phyloP scores from a whole-genome alignment of 2,329 filamentous ascomycete species.

The Paecilomyces sp. region DNA sequence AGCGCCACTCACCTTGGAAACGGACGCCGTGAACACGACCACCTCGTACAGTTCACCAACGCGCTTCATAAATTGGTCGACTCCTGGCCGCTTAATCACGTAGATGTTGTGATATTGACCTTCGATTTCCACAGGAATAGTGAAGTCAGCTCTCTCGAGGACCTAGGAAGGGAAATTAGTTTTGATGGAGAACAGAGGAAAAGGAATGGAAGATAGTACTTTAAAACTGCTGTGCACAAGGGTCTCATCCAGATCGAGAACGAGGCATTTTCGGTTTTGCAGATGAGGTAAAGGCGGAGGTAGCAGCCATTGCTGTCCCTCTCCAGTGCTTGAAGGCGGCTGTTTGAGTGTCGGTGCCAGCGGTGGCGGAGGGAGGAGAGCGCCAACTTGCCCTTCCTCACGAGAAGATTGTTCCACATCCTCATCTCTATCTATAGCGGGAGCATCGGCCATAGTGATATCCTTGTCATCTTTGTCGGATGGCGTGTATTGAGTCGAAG shows the following conservation, averaged over 20 bases:
- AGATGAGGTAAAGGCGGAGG: constrained; percentile 75
- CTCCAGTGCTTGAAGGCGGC: constrained; percentile 26
- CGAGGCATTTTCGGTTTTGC: constrained; percentile 84
- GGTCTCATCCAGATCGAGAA: constrained; percentile 93
- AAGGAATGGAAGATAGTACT: constrained; percentile 44
- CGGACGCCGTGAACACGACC: constrained; percentile 95
- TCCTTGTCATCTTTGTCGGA: constrained; percentile 40
- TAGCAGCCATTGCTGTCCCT: constrained; percentile 63
- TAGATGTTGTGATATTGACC: constrained; percentile 99
- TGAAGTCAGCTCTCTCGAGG: constrained; percentile 95
- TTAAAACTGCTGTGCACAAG: constrained; percentile 99
- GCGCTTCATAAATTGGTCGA: constrained; percentile 97
- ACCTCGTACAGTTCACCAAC: constrained; percentile 97
- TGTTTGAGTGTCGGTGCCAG: constrained; percentile 28
- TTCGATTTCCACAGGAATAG: constrained; percentile 97
- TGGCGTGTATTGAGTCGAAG: constrained; percentile 5
- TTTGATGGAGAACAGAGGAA: constrained; percentile 1
- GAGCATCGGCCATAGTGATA: constrained; percentile 59
- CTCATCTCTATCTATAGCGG: constrained; percentile 45
- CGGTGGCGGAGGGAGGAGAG: constrained; percentile 52
- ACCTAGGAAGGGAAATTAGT: constrained; percentile 52
- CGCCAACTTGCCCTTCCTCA: constrained; percentile 37
- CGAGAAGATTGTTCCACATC: constrained; percentile 36
- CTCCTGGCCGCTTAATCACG: constrained; percentile 97
- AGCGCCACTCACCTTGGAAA: constrained; percentile 71